Base-by-base conservation (phyloP, 257 asterid genomes). In the Penstemon davidsonii region DNA sequence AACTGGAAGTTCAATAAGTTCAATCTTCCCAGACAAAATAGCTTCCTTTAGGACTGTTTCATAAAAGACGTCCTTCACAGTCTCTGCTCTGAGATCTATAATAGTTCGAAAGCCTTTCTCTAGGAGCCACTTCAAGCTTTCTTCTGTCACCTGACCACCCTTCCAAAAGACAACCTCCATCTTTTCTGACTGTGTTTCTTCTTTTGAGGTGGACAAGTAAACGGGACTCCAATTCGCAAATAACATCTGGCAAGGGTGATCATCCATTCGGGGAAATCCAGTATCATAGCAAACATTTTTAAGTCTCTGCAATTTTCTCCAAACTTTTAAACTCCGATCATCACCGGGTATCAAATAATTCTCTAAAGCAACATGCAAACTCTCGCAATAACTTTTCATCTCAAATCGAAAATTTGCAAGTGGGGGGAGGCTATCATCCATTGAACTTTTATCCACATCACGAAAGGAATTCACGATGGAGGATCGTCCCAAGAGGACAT, bases 351-450 rank as follows among this genome's bases (percentile, higher is more conserved):
- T 79, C 78, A 91, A 70, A 67, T 83, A 83, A 55, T 86, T 80
- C 80, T 90, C 97, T 36, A 91, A 84, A 39, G 99, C 96, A 39
- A 91, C 86, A 54, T 94, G 96, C 76, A 94, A 81, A 78, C 99
- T 94, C 79, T 94, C 97, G 42, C 97, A 88, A 69, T 94, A 94
- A 72, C 97, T 88, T 68, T 90, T 94, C 99, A 93, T 90, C 85
- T 93, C 97, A 55, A 91, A 87, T 65, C 96, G 94, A 58, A 94
- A 94, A 62, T 78, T 82, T 4, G 96, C 96, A 51, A 94, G 97
- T 4, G 99, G 99, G 37, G 97, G 95, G 62, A 84, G 80, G 45
- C 62, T 83, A 81, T 81, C 91, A 42, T 83, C 95, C 83, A 91
- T 81, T 54, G 63, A 45, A 68, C 64, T 76, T 64, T 77, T 78